phyloP scores from a whole-genome alignment of 208 protist species.

The Wallacemonas rigidus region DNA sequence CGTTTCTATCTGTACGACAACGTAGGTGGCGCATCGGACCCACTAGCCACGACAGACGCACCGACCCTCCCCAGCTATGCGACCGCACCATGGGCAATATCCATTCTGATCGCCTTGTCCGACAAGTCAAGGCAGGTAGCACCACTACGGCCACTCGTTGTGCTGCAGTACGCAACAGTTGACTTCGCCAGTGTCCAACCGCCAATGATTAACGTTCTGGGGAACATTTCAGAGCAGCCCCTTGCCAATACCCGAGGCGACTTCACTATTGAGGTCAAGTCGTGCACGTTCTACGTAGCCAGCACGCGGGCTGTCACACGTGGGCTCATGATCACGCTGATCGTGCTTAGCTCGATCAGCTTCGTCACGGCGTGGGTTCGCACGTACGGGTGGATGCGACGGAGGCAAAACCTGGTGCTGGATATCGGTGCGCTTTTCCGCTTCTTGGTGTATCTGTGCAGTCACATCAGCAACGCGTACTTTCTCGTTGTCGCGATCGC shows the following conservation, averaged over 20 bases:
- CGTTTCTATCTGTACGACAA: conserved; percentile 83
- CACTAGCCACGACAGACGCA: not conserved
- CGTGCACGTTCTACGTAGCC: conserved; percentile 41
- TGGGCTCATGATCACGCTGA: conserved; percentile 57
- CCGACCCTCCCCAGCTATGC: conserved; percentile 25
- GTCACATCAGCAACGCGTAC: conserved; percentile 77
- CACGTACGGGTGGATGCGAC: conserved; percentile 84
- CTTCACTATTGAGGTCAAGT: conserved; percentile 25
- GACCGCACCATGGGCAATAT: conserved; percentile 34
- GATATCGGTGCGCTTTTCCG: conserved; percentile 46
- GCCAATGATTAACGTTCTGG: not conserved
- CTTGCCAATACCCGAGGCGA: conserved; percentile 16
- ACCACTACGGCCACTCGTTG: conserved; percentile 40
- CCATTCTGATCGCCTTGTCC: conserved; percentile 31
- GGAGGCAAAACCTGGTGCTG: conserved; percentile 73
- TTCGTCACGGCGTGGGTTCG: conserved; percentile 65
- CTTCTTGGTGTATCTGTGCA: conserved; percentile 76
- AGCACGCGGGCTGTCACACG: conserved; percentile 32
- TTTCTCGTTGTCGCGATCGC: conserved; percentile 46
- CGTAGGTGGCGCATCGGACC: conserved; percentile 27
- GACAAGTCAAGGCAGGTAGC: not conserved
- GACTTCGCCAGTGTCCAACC: not conserved
- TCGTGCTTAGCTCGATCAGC: conserved; percentile 54
- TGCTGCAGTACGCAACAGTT: conserved; percentile 51
- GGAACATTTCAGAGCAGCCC: conserved; percentile 19